These are phyloP conservation scores for Lactarius tabidus DNA, from an alignment of 768 basidiomycete species.

Conservation along the genomic window DNA sequence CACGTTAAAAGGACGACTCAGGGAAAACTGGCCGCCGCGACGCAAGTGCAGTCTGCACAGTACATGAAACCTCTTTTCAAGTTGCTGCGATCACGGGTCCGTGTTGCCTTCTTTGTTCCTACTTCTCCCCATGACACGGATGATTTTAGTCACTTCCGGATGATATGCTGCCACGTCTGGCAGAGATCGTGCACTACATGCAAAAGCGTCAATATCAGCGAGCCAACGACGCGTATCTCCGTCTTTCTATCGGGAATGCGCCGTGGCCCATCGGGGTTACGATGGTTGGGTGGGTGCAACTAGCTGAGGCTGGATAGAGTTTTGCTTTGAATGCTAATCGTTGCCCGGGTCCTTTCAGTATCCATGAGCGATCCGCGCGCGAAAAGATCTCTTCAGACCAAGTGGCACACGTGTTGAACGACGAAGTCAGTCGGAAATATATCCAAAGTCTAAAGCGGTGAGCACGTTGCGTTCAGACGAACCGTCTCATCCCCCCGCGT, in stretches of 20 bases:
- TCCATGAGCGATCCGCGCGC: constrained; percentile 95
- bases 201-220: constrained; percentile 92
- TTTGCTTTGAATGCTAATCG: not conserved
- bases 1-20: constrained; percentile 83
- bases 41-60: constrained; percentile 91
- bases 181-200: constrained; percentile 96
- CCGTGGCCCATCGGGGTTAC: constrained; percentile 99
- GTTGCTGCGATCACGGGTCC: constrained; percentile 76
- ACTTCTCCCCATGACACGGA: not conserved
- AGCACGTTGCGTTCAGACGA: constrained; percentile 21
- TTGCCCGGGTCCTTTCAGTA: constrained; percentile 44
- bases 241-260: constrained; percentile 95
- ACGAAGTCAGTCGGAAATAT: constrained; percentile 98
- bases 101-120: constrained; percentile 31
- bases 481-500: not conserved
- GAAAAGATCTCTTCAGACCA: constrained; percentile 98
- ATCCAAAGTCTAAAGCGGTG: constrained; percentile 96
- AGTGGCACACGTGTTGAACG: constrained; percentile 97
- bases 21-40: constrained; percentile 92
- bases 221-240: constrained; percentile 96
- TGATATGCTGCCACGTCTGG: constrained; percentile 81
- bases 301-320: not conserved
- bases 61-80: constrained; percentile 98
- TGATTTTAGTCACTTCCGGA: constrained; percentile 59
- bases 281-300: constrained; percentile 82